Base-by-base conservation (phyloP, 2,329 filamentous ascomycete genomes). In the Pyricularia grisea region DNA sequence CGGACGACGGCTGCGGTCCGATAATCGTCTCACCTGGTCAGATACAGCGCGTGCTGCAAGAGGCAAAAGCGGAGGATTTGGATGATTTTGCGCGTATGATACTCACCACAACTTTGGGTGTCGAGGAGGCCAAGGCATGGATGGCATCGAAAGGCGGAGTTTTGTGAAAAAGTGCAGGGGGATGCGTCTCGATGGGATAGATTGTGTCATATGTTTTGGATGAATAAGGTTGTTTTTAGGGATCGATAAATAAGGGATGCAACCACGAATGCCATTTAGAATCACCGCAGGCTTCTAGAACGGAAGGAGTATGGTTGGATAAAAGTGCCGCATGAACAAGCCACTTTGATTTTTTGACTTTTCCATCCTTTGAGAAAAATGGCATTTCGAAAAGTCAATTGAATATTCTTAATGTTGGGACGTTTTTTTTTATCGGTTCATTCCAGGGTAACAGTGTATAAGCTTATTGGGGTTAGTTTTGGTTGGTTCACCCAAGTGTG, bases 21-120 rank as follows among this genome's bases (percentile, higher is more conserved):
- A 76, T 79, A 65, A 75, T 81, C 5, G 75, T 81, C 3, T 76
- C 71, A 4, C 74, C 78, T 50, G 71, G 72, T 17, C 67, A 63
- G 25, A 31, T 71, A 36, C 25, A 33, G 60, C 7, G 70, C 65
- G 69, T 72, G 6, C 23, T 74, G 12, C 61, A 42, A 10, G 70
- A 71, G 4, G 70, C 70, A 9, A 30, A 66, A 3, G 69, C 67
- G 4, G 72, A 72, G 14, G 73, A 74, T 50, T 31, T 74, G 28
- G 73, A 74, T n/a, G 67, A 67, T 0, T 74, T 74, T 60, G 73
- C 71, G 3, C 72, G 72, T 50, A 73, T 74, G 63, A 55, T 74
- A 50, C 42, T 74, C n/a, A 71, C 71, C 28, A 70, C 70, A 2
- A 28, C 70, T 17, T 64, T 74, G 67, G 73, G 73, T 1, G 69